Evolutionary conservation across 192 early-diverging fungal species (phyloP), one percentile per base, ranked within the genome.

Genomic region (Phlyctochytrium bullatum): DNA sequence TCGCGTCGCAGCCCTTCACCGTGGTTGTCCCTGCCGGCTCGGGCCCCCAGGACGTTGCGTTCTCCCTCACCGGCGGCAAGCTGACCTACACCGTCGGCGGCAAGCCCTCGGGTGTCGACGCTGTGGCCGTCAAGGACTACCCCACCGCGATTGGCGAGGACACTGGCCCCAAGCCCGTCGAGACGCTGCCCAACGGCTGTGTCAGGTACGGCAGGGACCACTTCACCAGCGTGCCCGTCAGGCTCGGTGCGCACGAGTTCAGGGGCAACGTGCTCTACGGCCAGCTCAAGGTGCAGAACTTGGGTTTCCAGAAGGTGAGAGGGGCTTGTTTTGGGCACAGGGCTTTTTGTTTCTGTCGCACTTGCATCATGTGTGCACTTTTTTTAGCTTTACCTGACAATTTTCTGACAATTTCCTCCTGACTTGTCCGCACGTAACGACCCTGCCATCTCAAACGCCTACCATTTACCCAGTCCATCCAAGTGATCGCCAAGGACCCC

Each of bases 11-110:
- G 6, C 27, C 54, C 10, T 6, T 57, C 54, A 28, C 54, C 54
- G 10, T 57, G 12, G 25, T 25, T 25, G 54, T 57, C 27, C 54
- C 54, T 28, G 54, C 54, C 27, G 54, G 54, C 54, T 14, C 54
- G 12, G 10, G 12, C 6, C n/a, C n/a, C n/a, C n/a, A n/a, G n/a
- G n/a, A n/a, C n/a, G 54, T 57, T 25, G 25, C 12, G 12, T 57
- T 57, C 25, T 6, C 12, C 54, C 12, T 57, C 27, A 10, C 4
- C 16, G 27, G 27, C 6, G 27, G 20, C 10, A 10, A 14, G 20
- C 27, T 57, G 12, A 25, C 54, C 54, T 14, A 25, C 27, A 25
- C 54, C 54, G 40, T 50, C 12, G 12, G n/a, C n/a, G n/a, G n/a
- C n/a, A n/a, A n/a, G n/a, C n/a, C n/a, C n/a, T n/a, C n/a, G n/a